Base-by-base conservation (phyloP, 257 asterid genomes). In the Haberlea rhodopensis region DNA sequence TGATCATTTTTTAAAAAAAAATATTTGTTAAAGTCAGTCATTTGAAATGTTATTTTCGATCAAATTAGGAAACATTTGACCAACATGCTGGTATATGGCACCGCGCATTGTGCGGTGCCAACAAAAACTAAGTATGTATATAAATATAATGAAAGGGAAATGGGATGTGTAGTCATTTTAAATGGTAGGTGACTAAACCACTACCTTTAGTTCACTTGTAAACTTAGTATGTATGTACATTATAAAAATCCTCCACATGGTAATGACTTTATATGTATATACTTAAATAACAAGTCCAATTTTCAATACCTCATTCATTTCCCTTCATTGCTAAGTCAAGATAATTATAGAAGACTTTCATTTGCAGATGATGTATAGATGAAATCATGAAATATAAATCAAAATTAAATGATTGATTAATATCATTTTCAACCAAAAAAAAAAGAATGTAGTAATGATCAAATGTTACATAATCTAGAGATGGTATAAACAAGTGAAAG, bases 301-400 rank as follows among this genome's bases (percentile, higher is more conserved):
- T 15, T 37, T 65, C 54, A 57, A 59, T 53, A 64, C 37, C 53
- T 37, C 59, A 28, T 26, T 61, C 74, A 57, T 48, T 63, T 78
- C 46, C 46, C 82, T 73, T 78, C 61, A 58, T 5, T 5, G 5
- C 61, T 65, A 78, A 74, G 77, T 64, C 62, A 56, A 48, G 64
- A 62, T 58, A 40, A 72, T 67, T 53, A 57, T 48, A 61, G 31
- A 68, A 21, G 22, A 52, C 23, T 34, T 64, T 11, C 20, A 28
- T 49, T 21, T 22, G 21, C 19, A n/a, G 10, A 64, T 52, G 32
- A 53, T 28, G 32, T 37, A 56, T 7, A 60, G 1, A 31, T 18
- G 32, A 62, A n/a, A n/a, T n/a, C n/a, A n/a, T n/a, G n/a, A n/a
- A 61, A 63, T 23, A 55, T 48, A 53, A 57, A 46, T 18, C 20